phyloP scores from a whole-genome alignment of 495 filamentous ascomycete species.

The Aspergillus ostianus region DNA sequence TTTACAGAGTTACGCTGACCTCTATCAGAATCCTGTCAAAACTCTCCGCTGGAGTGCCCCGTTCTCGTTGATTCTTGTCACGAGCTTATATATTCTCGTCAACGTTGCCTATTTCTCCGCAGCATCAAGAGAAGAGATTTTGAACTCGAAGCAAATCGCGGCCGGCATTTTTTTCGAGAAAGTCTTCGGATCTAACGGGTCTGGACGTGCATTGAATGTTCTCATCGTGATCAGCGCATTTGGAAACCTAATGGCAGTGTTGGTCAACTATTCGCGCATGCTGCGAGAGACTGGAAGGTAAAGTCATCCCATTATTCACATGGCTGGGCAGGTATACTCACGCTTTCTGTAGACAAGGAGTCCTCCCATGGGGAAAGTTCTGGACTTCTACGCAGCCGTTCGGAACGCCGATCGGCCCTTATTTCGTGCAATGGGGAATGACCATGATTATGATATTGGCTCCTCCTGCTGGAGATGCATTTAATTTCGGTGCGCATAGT shows the following conservation, averaged over 20 bases:
- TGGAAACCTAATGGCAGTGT: slow-evolving; percentile 59
- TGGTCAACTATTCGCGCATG: slow-evolving; percentile 56
- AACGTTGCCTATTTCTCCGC: slow-evolving; percentile 64
- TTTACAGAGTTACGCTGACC: neutral
- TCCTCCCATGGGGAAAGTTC: slow-evolving; percentile 60
- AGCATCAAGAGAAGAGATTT: slow-evolving; percentile 53
- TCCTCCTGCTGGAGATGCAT: slow-evolving; percentile 66
- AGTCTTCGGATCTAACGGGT: slow-evolving; percentile 54
- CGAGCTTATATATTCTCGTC: slow-evolving; percentile 56
- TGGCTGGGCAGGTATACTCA: neutral
- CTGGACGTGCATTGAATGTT: slow-evolving; percentile 55
- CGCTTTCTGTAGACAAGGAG: slow-evolving; percentile 52
- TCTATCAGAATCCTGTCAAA: slow-evolving; percentile 53
- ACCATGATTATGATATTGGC: slow-evolving; percentile 65
- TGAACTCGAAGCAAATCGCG: slow-evolving; percentile 50
- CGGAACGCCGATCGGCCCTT: slow-evolving; percentile 59
- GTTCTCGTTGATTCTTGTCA: slow-evolving; percentile 48
- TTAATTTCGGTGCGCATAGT: slow-evolving; percentile 50
- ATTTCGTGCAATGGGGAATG: slow-evolving; percentile 55
- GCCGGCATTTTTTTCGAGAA: slow-evolving; percentile 61
- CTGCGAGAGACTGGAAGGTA: slow-evolving; percentile 58
- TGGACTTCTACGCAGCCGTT: slow-evolving; percentile 65
- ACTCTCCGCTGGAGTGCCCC: slow-evolving; percentile 51
- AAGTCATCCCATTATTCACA: neutral
- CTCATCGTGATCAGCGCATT: slow-evolving; percentile 62